phyloP scores from a whole-genome alignment of 1,139 yeast species.

The Pichia sp. region DNA sequence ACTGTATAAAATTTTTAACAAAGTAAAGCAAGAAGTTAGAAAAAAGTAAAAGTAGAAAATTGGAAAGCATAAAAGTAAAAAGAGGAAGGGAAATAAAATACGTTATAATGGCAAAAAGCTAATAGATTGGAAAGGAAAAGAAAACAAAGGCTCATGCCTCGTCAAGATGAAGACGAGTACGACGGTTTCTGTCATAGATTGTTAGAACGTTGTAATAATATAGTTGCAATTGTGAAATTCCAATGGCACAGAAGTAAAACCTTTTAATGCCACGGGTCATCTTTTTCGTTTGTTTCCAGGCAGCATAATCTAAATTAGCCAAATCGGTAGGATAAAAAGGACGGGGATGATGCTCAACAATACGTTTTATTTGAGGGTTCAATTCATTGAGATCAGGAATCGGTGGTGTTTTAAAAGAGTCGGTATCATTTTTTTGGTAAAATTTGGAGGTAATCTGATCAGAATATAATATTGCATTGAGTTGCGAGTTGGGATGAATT shows the following conservation, averaged over 20 bases:
- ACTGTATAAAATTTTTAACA: not conserved
- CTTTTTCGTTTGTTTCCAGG: slow-evolving; percentile 36
- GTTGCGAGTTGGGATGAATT: not conserved
- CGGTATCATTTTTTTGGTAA: slow-evolving; percentile 17
- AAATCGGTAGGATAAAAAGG: slow-evolving; percentile 31
- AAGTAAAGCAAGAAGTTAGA: not conserved
- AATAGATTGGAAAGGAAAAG: not conserved
- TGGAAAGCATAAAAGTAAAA: not conserved
- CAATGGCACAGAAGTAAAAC: slow-evolving; percentile 55
- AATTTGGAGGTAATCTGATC: slow-evolving; percentile 8
- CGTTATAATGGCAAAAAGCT: not conserved
- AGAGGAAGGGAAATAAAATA: not conserved
- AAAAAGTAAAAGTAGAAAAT: not conserved
- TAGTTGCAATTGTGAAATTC: slow-evolving; percentile 44
- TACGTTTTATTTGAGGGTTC: slow-evolving; percentile 22
- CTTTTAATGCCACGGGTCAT: slow-evolving; percentile 37
- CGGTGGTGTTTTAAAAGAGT: slow-evolving; percentile 23
- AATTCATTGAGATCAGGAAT: slow-evolving; percentile 23
- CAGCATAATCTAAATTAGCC: slow-evolving; percentile 41
- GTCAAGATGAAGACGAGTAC: slow-evolving; percentile 13
- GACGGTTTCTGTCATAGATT: slow-evolving; percentile 33
- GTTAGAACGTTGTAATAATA: slow-evolving; percentile 49
- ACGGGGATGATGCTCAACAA: slow-evolving; percentile 26
- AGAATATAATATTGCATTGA: slow-evolving; percentile 1
- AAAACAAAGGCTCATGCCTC: not conserved